Base-by-base conservation (phyloP, 1,284 basidiomycete genomes). In the Trichosporon sp. region DNA sequence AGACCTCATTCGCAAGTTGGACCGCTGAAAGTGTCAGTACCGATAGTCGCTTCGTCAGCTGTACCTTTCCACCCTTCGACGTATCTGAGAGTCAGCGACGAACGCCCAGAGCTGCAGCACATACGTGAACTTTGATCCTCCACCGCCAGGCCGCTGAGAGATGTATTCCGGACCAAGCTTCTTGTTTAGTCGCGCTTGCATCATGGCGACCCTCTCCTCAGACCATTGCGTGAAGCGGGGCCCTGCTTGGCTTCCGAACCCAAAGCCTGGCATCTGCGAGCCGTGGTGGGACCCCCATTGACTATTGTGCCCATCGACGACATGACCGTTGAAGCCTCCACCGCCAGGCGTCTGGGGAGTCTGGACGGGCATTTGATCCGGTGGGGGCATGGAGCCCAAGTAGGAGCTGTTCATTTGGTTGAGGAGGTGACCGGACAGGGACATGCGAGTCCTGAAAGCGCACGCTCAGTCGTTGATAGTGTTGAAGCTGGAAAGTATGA, bases 1-100 rank as follows among this genome's bases (percentile, higher is more conserved):
- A 99, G 36, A 99, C 91, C 72, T 99, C 95, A 78, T 99, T 99
- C 1, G 95, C 95, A 25, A 99, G 84, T 72, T 92, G 93, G 78
- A 97, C 93, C 33, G 92, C 88, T 81, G 59, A 11, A 4, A 13
- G 6, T 36, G 58, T 62, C 14, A 65, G 60, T 7, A 19, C 14
- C 27, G n/a, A 25, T 34, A 52, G 21, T 16, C 1, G 16, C 10
- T 13, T 5, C 4, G 5, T 14, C 11, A 34, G 14, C 57, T 73
- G 44, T 49, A 81, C 81, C 78, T 81, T 93, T 95, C 94, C 95
- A 98, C 0, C 95, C 96, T 78, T 98, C 95, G 3, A 92, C 89
- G 75, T 99, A 99, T 8, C 91, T 95, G 1, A 13, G n/a, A 21
- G 27, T 65, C 57, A 68, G 64, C 29, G 5, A 25, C n/a, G 9